phyloP scores from a whole-genome alignment of 225 moss, liverwort and hornwort genomes.

The Marchantia paleacea region DNA sequence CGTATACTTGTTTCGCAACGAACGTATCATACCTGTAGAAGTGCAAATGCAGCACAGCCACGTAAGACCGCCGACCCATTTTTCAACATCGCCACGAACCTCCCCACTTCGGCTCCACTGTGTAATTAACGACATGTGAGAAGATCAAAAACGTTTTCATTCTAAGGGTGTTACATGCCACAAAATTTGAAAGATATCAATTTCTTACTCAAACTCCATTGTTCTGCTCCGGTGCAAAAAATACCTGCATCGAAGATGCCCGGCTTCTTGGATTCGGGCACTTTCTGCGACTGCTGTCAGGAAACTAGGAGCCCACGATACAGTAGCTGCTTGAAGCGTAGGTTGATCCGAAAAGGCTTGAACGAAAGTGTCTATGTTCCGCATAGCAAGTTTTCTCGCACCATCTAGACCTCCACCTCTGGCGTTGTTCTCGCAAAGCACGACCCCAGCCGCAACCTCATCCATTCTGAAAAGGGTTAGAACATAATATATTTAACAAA shows the following conservation, averaged over 20 bases:
- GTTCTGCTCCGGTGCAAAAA: too few species aligned
- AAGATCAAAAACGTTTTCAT: too few species aligned
- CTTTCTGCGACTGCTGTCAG: constrained; percentile 66
- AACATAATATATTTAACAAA: neutral
- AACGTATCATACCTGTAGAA: constrained; percentile 60
- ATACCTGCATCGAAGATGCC: constrained; percentile 93
- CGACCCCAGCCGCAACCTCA: constrained; percentile 55
- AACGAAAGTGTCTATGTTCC: constrained; percentile 81
- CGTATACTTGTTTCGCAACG: neutral
- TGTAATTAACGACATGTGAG: neutral
- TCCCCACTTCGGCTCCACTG: constrained; percentile 96
- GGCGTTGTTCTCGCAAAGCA: constrained; percentile 51
- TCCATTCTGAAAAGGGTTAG: constrained; percentile 59
- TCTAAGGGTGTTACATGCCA: neutral
- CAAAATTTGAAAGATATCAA: neutral
- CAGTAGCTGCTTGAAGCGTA: constrained; percentile 62
- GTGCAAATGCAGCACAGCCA: constrained; percentile 91
- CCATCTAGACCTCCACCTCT: constrained; percentile 55
- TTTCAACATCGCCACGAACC: constrained; percentile 87
- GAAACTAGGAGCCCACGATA: constrained; percentile 72
- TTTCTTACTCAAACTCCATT: neutral
- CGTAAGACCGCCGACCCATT: constrained; percentile 69
- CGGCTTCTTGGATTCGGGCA: constrained; percentile 88
- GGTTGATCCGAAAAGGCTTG: constrained; percentile 76
- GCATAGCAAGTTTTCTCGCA: constrained; percentile 70